These are phyloP conservation scores for Polyporus tsugae DNA, from an alignment of 1,284 basidiomycete genomes.

Conservation along the genomic window DNA sequence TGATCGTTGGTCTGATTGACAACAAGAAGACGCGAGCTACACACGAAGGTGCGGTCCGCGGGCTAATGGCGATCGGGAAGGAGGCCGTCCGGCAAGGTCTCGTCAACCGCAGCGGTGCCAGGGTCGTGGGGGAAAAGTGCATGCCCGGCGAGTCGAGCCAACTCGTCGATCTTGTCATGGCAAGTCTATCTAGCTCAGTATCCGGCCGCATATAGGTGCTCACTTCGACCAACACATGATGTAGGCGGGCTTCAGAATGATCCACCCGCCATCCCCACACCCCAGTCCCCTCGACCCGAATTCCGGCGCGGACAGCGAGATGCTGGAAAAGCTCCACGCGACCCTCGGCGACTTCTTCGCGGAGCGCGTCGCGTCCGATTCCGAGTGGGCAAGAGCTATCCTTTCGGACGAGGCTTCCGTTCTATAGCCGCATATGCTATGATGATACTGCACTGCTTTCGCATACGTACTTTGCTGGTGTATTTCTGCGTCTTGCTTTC, in stretches of 20 bases:
- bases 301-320: constrained; percentile 54
- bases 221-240: neutral
- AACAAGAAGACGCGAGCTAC: constrained; percentile 77
- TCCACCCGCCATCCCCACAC: constrained; percentile 63
- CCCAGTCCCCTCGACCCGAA: constrained; percentile 60
- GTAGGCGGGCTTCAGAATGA: constrained; percentile 63
- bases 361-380: constrained; percentile 60
- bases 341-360: constrained; percentile 71
- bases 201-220: constrained; percentile 1
- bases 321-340: constrained; percentile 57
- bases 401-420: constrained; percentile 45
- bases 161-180: constrained; percentile 66
- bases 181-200: constrained; percentile 39
- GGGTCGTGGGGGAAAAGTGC: constrained; percentile 73
- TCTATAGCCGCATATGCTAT: constrained; percentile 11
- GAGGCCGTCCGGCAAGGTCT: constrained; percentile 84
- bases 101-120: constrained; percentile 78
- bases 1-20: constrained; percentile 86
- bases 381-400: constrained; percentile 66
- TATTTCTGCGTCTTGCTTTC: constrained; percentile 27
- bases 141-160: constrained; percentile 49
- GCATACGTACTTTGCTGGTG: constrained; percentile 15
- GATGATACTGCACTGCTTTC: constrained; percentile 10
- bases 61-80: constrained; percentile 83
- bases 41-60: constrained; percentile 87